Conservation (phyloP, 139 green algal genomes). For the Microglena sp. region DNA sequence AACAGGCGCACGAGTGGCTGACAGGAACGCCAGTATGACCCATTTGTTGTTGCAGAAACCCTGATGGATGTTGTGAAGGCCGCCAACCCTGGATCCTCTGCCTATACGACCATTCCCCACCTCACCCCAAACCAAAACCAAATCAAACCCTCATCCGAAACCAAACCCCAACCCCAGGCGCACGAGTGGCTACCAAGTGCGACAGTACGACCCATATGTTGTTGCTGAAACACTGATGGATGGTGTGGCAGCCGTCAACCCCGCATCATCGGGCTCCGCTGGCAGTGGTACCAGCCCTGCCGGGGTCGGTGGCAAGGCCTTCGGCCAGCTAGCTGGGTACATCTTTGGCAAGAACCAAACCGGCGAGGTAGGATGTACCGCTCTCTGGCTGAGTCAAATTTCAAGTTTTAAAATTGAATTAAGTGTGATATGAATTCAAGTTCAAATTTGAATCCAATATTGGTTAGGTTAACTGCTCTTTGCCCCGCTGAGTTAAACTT, state of each 20-base stretch:
- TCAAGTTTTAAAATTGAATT: neutral
- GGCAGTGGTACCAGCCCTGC: slow-evolving; percentile 18
- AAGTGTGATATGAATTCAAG: neutral
- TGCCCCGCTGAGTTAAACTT: no score
- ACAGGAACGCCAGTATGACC: neutral
- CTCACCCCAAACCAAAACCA: neutral
- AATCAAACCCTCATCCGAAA: neutral
- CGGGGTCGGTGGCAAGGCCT: slow-evolving; percentile 13
- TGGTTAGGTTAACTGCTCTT: no score
- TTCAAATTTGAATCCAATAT: no score
- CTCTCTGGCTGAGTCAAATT: neutral
- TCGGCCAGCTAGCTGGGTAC: slow-evolving; percentile 55
- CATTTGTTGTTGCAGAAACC: no score
- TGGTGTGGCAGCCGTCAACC: slow-evolving; percentile 1
- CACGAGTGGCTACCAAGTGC: slow-evolving; percentile 56
- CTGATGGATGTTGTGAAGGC: no score
- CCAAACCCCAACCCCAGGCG: slow-evolving; percentile 12
- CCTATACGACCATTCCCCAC: neutral
- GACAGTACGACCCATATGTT: slow-evolving; percentile 57
- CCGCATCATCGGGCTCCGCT: no score
- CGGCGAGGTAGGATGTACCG: neutral
- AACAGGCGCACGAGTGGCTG: neutral
- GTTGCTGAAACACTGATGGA: slow-evolving; percentile 56
- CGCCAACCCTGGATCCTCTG: no score
- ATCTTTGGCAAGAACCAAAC: slow-evolving; percentile 76